A percentile compares a stretch with the other conserved stretches of the same genome.
phyloP scores from a whole-genome alignment of 2,329 filamentous ascomycete genomes.

The Aureobasidium sp. region DNA sequence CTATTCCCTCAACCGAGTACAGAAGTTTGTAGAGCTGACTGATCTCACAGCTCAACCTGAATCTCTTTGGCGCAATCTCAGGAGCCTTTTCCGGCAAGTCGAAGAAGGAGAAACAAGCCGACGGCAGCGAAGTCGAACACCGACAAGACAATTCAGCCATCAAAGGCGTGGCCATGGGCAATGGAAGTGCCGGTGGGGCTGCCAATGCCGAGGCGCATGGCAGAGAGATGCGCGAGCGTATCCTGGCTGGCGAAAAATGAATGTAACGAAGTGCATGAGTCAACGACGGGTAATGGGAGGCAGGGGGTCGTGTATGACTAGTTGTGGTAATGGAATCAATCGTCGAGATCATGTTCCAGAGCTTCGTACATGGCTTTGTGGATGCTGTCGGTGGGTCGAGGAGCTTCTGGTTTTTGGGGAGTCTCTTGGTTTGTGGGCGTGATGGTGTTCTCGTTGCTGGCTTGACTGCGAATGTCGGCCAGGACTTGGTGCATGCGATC shows the following conservation, averaged over 20 bases:
- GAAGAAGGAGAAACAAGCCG: slow-evolving; percentile 22
- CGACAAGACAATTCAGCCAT: slow-evolving; percentile 21
- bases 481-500: slow-evolving; percentile 61
- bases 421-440: neutral
- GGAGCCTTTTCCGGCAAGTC: slow-evolving; percentile 28
- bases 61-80: slow-evolving; percentile 28
- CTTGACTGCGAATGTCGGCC: slow-evolving; percentile 1
- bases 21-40: neutral
- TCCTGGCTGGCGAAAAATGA: slow-evolving; percentile 15
- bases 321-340: slow-evolving; percentile 6
- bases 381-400: neutral
- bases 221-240: slow-evolving; percentile 20
- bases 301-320: neutral
- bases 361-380: slow-evolving; percentile 16
- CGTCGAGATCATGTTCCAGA: slow-evolving; percentile 13
- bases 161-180: slow-evolving; percentile 20
- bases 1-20: neutral
- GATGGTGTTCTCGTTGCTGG: neutral
- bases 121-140: slow-evolving; percentile 25
- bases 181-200: slow-evolving; percentile 12
- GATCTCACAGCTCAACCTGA: slow-evolving; percentile 27
- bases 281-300: neutral
- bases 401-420: too few relatives aligned
- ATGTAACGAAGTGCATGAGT: neutral
- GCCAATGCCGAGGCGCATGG: slow-evolving; percentile 16